Conservation (phyloP, 352 stramenopile species). For the Phytophthora aleatoria region DNA sequence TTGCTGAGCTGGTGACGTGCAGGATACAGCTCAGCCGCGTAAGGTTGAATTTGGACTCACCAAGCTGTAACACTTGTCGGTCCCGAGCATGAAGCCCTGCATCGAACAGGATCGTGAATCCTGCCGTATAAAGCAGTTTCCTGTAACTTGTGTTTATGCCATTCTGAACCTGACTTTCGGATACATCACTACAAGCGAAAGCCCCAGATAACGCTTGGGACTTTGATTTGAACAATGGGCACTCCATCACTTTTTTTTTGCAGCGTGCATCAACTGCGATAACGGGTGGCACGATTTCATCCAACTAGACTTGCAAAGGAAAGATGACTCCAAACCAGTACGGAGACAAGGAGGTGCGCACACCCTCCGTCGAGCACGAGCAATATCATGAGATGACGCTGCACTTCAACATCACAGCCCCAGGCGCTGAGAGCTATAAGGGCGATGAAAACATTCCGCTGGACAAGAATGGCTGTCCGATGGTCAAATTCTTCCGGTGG, state of each 20-base stretch:
- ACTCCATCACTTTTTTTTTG: slow-evolving; percentile 10
- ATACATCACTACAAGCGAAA: neutral
- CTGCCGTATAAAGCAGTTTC: neutral
- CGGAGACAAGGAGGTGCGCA: slow-evolving; percentile 35
- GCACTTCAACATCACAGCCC: slow-evolving; percentile 20
- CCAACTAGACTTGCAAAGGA: neutral
- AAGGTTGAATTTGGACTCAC: neutral
- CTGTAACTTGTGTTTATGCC: neutral
- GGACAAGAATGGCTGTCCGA: slow-evolving; percentile 24
- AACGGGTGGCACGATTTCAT: neutral
- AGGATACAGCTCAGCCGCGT: neutral
- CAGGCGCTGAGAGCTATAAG: slow-evolving; percentile 24
- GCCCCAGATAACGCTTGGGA: neutral
- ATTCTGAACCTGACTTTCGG: neutral
- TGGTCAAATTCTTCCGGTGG: slow-evolving; percentile 58
- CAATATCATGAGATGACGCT: slow-evolving; percentile 24
- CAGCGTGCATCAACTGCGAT: slow-evolving; percentile 2
- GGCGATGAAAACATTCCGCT: slow-evolving; percentile 17
- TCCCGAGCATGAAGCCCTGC: neutral
- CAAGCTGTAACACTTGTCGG: neutral
- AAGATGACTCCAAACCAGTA: slow-evolving; percentile 8
- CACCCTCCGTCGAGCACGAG: slow-evolving; percentile 22
- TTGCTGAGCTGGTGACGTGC: neutral
- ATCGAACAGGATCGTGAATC: neutral
- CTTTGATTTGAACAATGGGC: neutral